Conservation (phyloP, 306 rosid genomes). For the Betula pendula region DNA sequence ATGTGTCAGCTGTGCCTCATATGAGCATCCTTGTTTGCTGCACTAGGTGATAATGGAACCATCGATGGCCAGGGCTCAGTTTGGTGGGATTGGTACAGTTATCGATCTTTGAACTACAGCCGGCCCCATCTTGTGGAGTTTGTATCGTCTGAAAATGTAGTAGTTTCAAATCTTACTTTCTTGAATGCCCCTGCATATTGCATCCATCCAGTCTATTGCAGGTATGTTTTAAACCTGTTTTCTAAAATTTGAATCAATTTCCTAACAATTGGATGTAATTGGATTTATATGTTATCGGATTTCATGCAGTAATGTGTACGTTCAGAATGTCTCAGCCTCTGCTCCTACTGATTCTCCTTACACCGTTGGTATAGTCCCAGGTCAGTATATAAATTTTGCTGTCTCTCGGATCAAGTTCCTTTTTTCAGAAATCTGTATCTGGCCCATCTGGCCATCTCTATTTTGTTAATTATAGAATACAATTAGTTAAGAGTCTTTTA, state of each 20-base stretch:
- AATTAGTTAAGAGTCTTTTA: not conserved
- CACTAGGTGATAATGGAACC: slow-evolving; percentile 84
- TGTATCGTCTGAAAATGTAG: slow-evolving; percentile 57
- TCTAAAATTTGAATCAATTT: not conserved
- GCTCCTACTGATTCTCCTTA: slow-evolving; percentile 78
- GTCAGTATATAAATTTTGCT: slow-evolving; percentile 42
- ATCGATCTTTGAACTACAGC: slow-evolving; percentile 72
- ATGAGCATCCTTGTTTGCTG: slow-evolving; percentile 27
- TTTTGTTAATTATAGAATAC: not conserved
- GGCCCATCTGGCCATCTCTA: not conserved
- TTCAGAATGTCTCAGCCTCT: slow-evolving; percentile 76
- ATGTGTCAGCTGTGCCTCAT: slow-evolving; percentile 16
- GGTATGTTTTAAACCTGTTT: slow-evolving; percentile 41
- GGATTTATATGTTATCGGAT: slow-evolving; percentile 28
- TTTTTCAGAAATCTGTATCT: not conserved
- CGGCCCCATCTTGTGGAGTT: slow-evolving; percentile 93
- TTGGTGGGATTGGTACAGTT: slow-evolving; percentile 93
- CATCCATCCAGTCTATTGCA: slow-evolving; percentile 96
- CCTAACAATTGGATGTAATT: not conserved
- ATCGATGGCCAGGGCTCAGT: slow-evolving; percentile 84
- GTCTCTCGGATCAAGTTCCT: not conserved
- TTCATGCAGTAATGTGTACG: slow-evolving; percentile 73
- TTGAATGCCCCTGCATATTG: slow-evolving; percentile 84
- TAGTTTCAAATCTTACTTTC: slow-evolving; percentile 90
- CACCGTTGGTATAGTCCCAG: slow-evolving; percentile 91